Conservation (phyloP, 768 basidiomycete genomes). For the Lactarius sp. region DNA sequence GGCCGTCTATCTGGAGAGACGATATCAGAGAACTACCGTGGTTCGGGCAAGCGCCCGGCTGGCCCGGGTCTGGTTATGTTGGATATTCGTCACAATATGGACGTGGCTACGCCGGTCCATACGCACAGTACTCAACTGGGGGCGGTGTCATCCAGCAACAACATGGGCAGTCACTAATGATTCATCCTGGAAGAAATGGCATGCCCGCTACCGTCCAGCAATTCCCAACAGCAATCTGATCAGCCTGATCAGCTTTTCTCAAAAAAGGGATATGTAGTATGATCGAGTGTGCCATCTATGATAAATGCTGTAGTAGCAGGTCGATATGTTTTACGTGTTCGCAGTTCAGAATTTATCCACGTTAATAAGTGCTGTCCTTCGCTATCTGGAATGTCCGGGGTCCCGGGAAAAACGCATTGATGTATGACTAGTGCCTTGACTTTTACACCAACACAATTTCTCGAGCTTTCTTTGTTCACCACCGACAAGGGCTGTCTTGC, state of each 20-base stretch:
- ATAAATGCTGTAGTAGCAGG: not conserved
- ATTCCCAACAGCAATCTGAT: not conserved
- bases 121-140: constrained; percentile 7
- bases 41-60: constrained; percentile 26
- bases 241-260: not conserved
- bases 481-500: not conserved
- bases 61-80: constrained; percentile 17
- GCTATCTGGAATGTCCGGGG: constrained; percentile 19
- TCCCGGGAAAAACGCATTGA: not conserved
- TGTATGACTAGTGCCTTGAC: not conserved
- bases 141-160: constrained; percentile 19
- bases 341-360: no score
- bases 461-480: not conserved
- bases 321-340: not conserved
- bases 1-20: constrained; percentile 24
- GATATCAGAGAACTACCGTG: constrained; percentile 23
- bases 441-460: not conserved
- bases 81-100: constrained; percentile 15
- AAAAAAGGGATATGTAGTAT: not conserved
- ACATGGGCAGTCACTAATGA: constrained; percentile 16
- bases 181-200: constrained; percentile 21
- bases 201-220: constrained; percentile 10
- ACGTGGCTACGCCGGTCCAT: constrained; percentile 6
- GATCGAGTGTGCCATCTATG: not conserved
- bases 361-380: not conserved